A percentile compares a stretch with the other conserved stretches of the same genome.
phyloP scores from a whole-genome alignment of 768 basidiomycete genomes.

The Clitopilus hobsonii region DNA sequence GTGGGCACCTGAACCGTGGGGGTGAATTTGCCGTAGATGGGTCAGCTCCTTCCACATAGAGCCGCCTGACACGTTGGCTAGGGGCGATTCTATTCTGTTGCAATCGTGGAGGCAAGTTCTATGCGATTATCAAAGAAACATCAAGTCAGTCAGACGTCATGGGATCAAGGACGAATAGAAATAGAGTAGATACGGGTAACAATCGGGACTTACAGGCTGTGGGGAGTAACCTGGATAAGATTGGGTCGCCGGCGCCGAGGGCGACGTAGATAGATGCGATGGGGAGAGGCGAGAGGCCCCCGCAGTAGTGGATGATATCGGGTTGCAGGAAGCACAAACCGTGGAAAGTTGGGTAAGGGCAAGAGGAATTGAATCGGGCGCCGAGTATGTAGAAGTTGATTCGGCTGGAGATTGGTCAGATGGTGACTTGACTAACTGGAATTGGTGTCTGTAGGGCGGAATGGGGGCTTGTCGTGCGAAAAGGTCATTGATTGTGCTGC shows the following conservation, averaged over 20 bases:
- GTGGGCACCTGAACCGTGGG: slow-evolving; percentile 60
- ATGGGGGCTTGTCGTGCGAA: slow-evolving; percentile 70
- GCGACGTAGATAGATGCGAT: not conserved
- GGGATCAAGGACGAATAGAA: not conserved
- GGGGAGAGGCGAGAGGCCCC: not conserved
- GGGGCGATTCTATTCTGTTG: slow-evolving; percentile 10
- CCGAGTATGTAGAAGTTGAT: slow-evolving; percentile 18
- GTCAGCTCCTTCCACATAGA: slow-evolving; percentile 62
- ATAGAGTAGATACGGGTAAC: not conserved
- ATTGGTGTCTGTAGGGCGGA: slow-evolving; percentile 37
- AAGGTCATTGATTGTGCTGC: slow-evolving; percentile 76
- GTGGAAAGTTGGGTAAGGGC: slow-evolving; percentile 18
- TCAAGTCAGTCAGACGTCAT: not conserved
- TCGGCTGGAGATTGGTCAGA: slow-evolving; percentile 12
- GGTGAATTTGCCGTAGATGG: slow-evolving; percentile 59
- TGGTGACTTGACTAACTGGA: slow-evolving; percentile 17
- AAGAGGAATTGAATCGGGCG: slow-evolving; percentile 18
- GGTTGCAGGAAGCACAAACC: slow-evolving; percentile 13
- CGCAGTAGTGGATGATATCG: not conserved
- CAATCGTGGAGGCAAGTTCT: not conserved
- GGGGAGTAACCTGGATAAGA: slow-evolving; percentile 7
- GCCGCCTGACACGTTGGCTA: slow-evolving; percentile 35
- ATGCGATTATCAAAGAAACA: not conserved
- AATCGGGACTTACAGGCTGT: slow-evolving; percentile 9
- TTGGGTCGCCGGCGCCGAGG: slow-evolving; percentile 19